phyloP scores from a whole-genome alignment of 2,329 filamentous ascomycete species.

The Cadophora gregata region DNA sequence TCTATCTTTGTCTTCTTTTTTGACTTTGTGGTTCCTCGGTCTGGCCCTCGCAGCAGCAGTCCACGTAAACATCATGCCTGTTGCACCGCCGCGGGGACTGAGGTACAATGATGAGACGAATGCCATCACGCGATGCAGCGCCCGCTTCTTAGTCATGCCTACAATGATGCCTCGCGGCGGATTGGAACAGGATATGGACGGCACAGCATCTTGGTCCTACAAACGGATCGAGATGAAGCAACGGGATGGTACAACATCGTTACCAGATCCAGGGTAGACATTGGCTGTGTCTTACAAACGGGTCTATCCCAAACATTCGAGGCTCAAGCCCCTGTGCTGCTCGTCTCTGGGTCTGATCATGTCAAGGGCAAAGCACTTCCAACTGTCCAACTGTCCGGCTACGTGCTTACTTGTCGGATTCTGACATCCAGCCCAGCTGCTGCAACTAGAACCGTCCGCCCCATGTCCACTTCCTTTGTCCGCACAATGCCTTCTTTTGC shows the following conservation, averaged over 20 bases:
- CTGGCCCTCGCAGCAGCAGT: background rate
- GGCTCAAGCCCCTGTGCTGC: background rate
- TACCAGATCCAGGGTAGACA: conserved; percentile 12
- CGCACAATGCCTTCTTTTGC: no score
- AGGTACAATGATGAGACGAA: background rate
- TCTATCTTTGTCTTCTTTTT: background rate
- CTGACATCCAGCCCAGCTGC: conserved; percentile 10
- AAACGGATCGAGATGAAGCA: conserved; percentile 13
- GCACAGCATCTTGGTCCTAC: conserved; percentile 6
- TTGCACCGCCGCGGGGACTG: background rate
- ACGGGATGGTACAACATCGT: conserved; percentile 16
- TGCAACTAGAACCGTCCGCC: background rate
- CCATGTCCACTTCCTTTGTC: background rate
- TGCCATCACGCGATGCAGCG: background rate
- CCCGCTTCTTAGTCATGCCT: background rate
- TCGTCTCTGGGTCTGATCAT: background rate
- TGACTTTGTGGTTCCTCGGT: background rate
- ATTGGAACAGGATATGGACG: conserved; percentile 1
- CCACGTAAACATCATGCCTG: conserved; percentile 5
- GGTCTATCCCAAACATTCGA: conserved; percentile 1
- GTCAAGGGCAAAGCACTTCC: background rate
- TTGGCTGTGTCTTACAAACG: conserved; percentile 13
- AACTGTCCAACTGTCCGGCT: conserved; percentile 12
- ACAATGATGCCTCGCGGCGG: conserved; percentile 1
- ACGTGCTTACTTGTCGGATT: conserved; percentile 9